Evolutionary conservation across 495 filamentous ascomycete genomes (phyloP), one percentile per base, ranked within the genome.

Genomic region (Xylaria longipes): DNA sequence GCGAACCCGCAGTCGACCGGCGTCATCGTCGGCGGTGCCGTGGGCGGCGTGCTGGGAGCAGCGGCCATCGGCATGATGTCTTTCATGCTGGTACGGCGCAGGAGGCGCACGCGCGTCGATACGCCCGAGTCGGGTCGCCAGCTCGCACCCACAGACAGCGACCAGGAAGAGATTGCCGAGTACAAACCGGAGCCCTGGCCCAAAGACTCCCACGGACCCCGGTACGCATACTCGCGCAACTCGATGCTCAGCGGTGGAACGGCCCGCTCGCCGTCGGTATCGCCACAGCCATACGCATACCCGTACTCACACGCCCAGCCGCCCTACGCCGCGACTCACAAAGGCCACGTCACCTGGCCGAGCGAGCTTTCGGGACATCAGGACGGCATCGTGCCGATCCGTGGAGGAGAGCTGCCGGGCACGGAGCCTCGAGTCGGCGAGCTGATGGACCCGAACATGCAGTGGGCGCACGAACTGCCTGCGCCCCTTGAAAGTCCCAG

Each of bases 101-200:
- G 50, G 12, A 69, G 45, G 12, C 60, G 73, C 3, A 46, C 39
- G 15, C 71, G 66, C 43, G 48, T 50, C 69, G 73, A 68, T 54
- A 71, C 69, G n/a, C 37, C 56, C 43, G 50, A 65, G 17, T 71
- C 69, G 22, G 33, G 25, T 5, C 39, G 41, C 20, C 35, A 25
- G 2, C 39, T 66, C 29, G 39, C 52, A 1, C 50, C 45, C 29
- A 20, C 11, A 7, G 12, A 15, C 60, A 45, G 46, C 33, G 41
- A 67, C 29, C 46, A 52, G 45, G 74, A 68, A 20, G 65, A 65
- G 46, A 70, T 75, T 20, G 52, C 70, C 27, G 73, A 79, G 25
- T 79, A 77, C 43, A 74, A 74, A 37, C 77, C 77, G 17, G 77
- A 79, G 52, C 77, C 77, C 1, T 75, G 75, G 77, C 77, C 77